Evolutionary conservation across 2,329 filamentous ascomycete species (phyloP), one percentile per base, ranked within the genome.

Genomic region (Ascochyta lentis): DNA sequence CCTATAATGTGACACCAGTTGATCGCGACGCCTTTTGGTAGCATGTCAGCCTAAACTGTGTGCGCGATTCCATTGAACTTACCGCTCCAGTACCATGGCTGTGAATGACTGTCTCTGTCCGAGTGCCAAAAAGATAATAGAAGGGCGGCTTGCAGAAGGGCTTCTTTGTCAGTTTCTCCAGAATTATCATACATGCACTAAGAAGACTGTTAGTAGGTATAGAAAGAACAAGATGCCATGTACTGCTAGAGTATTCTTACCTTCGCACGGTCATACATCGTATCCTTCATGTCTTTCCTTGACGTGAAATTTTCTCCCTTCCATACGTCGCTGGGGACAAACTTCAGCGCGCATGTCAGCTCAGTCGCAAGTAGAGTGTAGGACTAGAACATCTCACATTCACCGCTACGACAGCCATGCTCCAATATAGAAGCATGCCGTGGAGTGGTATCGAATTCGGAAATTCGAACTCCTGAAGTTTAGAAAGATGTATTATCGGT

Each of bases 61-160:
- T 6, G 4, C 9, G 19, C 6, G 9, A 10, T 12, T 39, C 9
- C 6, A 24, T 13, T 24, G 9, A n/a, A 29, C 26, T 46, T 35
- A 49, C 52, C 52, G n/a, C 52, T 55, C 52, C 52, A 55, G 29
- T 55, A 55, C 52, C 52, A 55, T 13, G 52, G 52, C n/a, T 55
- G 46, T 6, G 52, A 44, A 26, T 49, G 52, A 24, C 52, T 55
- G 29, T 55, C 52, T 44, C 19, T 50, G 4, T 55, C 52, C 2
- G 52, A 55, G 26, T 55, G 52, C 52, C 52, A 55, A 9, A 55
- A 55, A 15, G 52, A 49, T 6, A 55, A 7, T 4, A 55, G 40
- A 34, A 55, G 26, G 5, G 52, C 52, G 15, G 52, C 27, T 27
- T 55, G 52, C 22, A 55, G 23, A 9, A 55, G 29, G 3, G 45